Evolutionary conservation across 768 basidiomycete species (phyloP).

Genomic region (Tricholoma matsutake): DNA sequence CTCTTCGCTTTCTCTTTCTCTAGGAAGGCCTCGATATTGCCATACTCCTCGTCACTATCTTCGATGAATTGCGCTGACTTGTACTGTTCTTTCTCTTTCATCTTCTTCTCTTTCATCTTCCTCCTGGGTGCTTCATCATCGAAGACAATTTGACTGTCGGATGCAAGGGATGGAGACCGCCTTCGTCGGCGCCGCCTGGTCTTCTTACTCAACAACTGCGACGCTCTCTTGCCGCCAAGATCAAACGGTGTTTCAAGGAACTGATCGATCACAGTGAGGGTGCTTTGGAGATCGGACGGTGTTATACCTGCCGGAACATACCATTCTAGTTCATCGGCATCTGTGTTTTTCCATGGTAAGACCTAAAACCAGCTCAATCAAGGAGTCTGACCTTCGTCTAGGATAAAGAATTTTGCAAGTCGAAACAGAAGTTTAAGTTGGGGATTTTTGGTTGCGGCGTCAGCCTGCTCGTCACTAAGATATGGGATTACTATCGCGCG

Average conservation of each 20-base stretch:
- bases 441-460: slow-evolving; percentile 74
- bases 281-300: slow-evolving; percentile 65
- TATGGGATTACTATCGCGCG: slow-evolving; percentile 66
- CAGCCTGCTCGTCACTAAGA: slow-evolving; percentile 66
- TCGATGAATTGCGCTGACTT: slow-evolving; percentile 91
- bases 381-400: slow-evolving; percentile 55
- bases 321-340: slow-evolving; percentile 78
- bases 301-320: slow-evolving; percentile 70
- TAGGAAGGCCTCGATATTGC: slow-evolving; percentile 80
- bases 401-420: slow-evolving; percentile 66
- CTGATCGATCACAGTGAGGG: slow-evolving; percentile 74
- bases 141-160: slow-evolving; percentile 35
- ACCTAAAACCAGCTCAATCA: not conserved
- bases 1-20: slow-evolving; percentile 65
- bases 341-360: slow-evolving; percentile 30
- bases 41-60: slow-evolving; percentile 85
- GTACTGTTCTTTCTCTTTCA: slow-evolving; percentile 58
- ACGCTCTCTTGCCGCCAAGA: slow-evolving; percentile 71
- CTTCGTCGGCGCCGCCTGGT: slow-evolving; percentile 50
- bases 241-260: slow-evolving; percentile 82
- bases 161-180: slow-evolving; percentile 44
- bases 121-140: slow-evolving; percentile 39
- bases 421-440: slow-evolving; percentile 84
- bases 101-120: slow-evolving; percentile 64
- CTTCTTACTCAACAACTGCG: slow-evolving; percentile 69